A percentile compares a stretch with the other conserved stretches of the same genome.
These are phyloP conservation scores for Barnettozyma siamensis DNA, from an alignment of 805 yeast genomes.

Conservation along the genomic window DNA sequence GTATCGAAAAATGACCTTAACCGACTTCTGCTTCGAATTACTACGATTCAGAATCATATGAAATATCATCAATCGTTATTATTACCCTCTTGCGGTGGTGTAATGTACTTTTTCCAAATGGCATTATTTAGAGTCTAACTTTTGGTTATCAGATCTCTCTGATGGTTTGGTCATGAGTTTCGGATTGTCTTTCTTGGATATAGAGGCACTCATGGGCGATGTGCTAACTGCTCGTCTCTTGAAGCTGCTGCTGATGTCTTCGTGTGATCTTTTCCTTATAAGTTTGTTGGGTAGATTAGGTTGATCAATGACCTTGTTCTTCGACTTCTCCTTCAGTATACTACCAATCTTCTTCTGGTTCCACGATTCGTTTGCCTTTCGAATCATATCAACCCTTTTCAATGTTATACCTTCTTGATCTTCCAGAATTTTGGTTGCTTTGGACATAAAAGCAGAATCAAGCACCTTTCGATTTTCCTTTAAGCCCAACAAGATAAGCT, in stretches of 20 bases:
- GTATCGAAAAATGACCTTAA: too few relatives aligned
- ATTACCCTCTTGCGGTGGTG: too few relatives aligned
- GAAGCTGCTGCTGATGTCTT: slow-evolving; percentile 3
- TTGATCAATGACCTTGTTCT: not conserved
- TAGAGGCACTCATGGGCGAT: slow-evolving; percentile 20
- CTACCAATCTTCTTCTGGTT: slow-evolving; percentile 16
- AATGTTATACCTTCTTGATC: not conserved
- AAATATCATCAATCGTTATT: too few relatives aligned
- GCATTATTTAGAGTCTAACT: too few relatives aligned
- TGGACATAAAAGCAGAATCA: slow-evolving; percentile 3
- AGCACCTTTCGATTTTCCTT: slow-evolving; percentile 18
- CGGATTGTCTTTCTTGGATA: slow-evolving; percentile 16
- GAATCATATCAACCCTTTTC: slow-evolving; percentile 24
- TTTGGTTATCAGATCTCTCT: not conserved
- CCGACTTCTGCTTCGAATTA: too few relatives aligned
- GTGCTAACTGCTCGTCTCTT: slow-evolving; percentile 27
- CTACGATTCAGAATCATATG: too few relatives aligned
- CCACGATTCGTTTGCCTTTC: slow-evolving; percentile 26
- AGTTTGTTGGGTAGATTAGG: not conserved
- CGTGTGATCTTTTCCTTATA: slow-evolving; percentile 19
- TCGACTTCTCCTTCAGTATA: slow-evolving; percentile 3
- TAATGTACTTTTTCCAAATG: too few relatives aligned
- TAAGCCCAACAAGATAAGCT: slow-evolving; percentile 20
- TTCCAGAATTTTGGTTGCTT: slow-evolving; percentile 1
- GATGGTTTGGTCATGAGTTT: slow-evolving; percentile 22